phyloP scores from a whole-genome alignment of 371 early-diverging fungal species.

The Circinella umbellata region DNA sequence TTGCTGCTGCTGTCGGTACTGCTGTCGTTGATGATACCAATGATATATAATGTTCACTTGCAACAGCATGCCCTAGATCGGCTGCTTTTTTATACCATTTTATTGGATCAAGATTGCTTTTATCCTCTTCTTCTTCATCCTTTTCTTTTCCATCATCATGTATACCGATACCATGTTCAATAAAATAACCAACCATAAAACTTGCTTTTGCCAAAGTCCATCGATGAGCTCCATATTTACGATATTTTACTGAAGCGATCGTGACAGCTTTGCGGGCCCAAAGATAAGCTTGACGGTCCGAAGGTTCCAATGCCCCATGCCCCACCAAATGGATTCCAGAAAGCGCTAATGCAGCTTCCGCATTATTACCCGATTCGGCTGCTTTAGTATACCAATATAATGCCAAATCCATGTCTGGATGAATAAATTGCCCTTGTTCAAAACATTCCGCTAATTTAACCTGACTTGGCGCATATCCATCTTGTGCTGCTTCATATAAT shows the following conservation, averaged over 20 bases:
- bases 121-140: neutral
- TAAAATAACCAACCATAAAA: conserved; percentile 78
- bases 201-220: conserved; percentile 70
- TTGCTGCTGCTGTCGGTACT: neutral
- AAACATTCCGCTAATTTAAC: conserved; percentile 91
- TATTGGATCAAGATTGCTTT: conserved; percentile 42
- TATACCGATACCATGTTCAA: conserved; percentile 73
- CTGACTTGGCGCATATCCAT: conserved; percentile 91
- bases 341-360: conserved; percentile 82
- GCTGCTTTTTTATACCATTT: conserved; percentile 76
- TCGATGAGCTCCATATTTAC: conserved; percentile 29
- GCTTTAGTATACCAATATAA: conserved; percentile 95
- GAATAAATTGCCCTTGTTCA: conserved; percentile 86
- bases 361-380: conserved; percentile 73
- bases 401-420: conserved; percentile 82
- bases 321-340: conserved; percentile 92
- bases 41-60: neutral
- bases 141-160: conserved; percentile 9
- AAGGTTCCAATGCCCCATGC: conserved; percentile 72
- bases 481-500: conserved; percentile 85
- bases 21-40: neutral
- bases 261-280: conserved; percentile 86
- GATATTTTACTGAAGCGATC: conserved; percentile 45
- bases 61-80: conserved; percentile 50
- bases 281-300: conserved; percentile 82